These are phyloP conservation scores for Barnettozyma sp. DNA, from an alignment of 805 yeast species.

Conservation along the genomic window DNA sequence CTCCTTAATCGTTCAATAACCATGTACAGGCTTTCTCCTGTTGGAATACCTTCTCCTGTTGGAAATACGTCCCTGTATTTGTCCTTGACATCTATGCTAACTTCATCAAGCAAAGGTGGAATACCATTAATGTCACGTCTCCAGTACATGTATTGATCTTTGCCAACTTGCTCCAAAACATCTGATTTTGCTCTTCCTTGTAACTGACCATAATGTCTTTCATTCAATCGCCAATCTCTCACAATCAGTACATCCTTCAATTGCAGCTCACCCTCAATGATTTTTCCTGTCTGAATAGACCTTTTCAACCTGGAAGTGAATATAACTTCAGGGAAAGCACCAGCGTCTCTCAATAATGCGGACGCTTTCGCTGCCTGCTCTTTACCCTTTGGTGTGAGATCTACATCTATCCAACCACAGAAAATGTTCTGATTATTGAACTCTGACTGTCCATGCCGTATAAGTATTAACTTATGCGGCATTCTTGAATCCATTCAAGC, in stretches of 20 bases:
- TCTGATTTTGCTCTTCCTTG: constrained; percentile 73
- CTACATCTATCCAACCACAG: constrained; percentile 84
- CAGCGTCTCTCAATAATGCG: constrained; percentile 43
- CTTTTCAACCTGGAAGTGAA: constrained; percentile 68
- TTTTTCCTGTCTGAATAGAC: constrained; percentile 67
- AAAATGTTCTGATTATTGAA: constrained; percentile 70
- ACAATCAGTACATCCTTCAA: constrained; percentile 45
- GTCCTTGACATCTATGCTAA: constrained; percentile 27
- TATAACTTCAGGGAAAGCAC: constrained; percentile 48
- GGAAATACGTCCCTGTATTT: constrained; percentile 27
- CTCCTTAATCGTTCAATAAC: constrained; percentile 63
- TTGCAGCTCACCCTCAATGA: constrained; percentile 52
- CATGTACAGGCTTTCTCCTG: constrained; percentile 68
- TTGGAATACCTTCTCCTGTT: constrained; percentile 42
- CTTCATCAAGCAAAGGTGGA: constrained; percentile 47
- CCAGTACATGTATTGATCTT: constrained; percentile 68
- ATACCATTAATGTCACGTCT: constrained; percentile 74
- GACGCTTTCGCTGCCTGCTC: constrained; percentile 66
- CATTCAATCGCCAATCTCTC: constrained; percentile 76
- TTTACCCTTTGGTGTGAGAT: constrained; percentile 58
- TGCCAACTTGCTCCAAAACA: constrained; percentile 58
- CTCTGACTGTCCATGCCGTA: constrained; percentile 80
- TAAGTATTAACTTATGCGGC: constrained; percentile 40
- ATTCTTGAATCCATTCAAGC: constrained; percentile 3
- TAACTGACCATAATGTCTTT: constrained; percentile 77